A percentile compares a stretch with the other conserved stretches of the same genome.
These are phyloP conservation scores for Creolimax fragrantissima DNA, from an alignment of 78 protist genomes.

Conservation along the genomic window DNA sequence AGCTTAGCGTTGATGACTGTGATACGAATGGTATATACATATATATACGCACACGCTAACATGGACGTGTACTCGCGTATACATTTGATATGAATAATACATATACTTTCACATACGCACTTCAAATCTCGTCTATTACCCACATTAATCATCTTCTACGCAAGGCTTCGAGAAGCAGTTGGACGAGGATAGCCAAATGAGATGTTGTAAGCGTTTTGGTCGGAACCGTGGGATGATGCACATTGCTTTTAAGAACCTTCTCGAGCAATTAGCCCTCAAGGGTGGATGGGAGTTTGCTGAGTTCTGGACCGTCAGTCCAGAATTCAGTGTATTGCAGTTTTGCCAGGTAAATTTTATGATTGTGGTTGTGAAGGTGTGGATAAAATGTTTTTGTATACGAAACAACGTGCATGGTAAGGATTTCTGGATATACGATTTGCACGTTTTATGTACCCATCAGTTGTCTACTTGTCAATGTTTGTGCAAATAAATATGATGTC, in stretches of 20 bases:
- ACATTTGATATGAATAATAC: background rate
- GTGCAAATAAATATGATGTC: too few relatives aligned
- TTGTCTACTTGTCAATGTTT: too few relatives aligned
- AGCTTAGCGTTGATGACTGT: background rate
- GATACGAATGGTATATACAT: background rate
- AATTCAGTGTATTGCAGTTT: background rate
- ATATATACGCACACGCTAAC: background rate
- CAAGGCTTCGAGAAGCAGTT: background rate
- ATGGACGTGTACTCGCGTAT: background rate
- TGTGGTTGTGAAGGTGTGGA: background rate
- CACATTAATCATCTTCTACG: background rate
- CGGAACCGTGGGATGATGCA: slow-evolving; percentile 3
- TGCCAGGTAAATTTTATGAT: background rate
- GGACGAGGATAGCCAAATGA: background rate
- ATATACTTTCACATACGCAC: background rate
- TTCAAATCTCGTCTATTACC: too few relatives aligned
- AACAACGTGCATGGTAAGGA: too few relatives aligned
- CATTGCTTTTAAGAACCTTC: background rate
- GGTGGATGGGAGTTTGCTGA: slow-evolving; percentile 2
- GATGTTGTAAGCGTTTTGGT: slow-evolving; percentile 19
- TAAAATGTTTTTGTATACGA: too few relatives aligned
- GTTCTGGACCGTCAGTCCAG: slow-evolving; percentile 13
- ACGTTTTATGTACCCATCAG: too few relatives aligned
- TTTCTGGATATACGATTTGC: too few relatives aligned
- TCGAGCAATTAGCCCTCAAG: background rate